Evolutionary conservation across 345 rosid genomes (phyloP).

Genomic region (Cochlearia excelsa): DNA sequence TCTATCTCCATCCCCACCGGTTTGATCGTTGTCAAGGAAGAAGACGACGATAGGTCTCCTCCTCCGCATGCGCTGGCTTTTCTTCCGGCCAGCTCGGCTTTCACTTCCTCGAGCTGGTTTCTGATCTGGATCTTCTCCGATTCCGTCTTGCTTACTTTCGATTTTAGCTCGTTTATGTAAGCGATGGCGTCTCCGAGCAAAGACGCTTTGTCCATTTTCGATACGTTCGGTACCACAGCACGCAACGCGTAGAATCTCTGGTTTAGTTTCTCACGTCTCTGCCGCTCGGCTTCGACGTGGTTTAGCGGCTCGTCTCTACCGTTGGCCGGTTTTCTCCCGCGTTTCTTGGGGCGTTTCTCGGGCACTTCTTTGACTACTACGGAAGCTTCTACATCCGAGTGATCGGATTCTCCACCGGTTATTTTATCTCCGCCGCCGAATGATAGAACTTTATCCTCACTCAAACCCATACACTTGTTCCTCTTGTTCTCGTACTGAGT

Average conservation of each 20-base stretch:
- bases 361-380: conserved; percentile 73
- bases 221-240: conserved; percentile 94
- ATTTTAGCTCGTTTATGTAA: conserved; percentile 76
- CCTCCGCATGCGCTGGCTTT: conserved; percentile 24
- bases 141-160: conserved; percentile 55
- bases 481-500: conserved; percentile 58
- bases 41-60: conserved; percentile 20
- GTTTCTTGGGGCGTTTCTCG: conserved; percentile 83
- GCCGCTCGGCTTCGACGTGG: conserved; percentile 98
- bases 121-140: conserved; percentile 58
- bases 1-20: conserved; percentile 73
- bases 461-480: conserved; percentile 45
- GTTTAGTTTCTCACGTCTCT: conserved; percentile 95
- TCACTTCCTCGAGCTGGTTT: conserved; percentile 61
- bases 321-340: conserved; percentile 46
- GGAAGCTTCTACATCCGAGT: conserved; percentile 93
- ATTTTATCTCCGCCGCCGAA: conserved; percentile 72
- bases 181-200: conserved; percentile 87
- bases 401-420: conserved; percentile 69
- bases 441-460: conserved; percentile 75
- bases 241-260: conserved; percentile 88
- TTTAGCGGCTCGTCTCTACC: conserved; percentile 84
- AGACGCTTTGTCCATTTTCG: conserved; percentile 35
- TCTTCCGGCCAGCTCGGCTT: conserved; percentile 44
- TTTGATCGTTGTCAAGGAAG: conserved; percentile 18